Evolutionary conservation across 306 rosid species (phyloP), one percentile per base, ranked within the genome.

Genomic region (Fragaria nilgerrensis): DNA sequence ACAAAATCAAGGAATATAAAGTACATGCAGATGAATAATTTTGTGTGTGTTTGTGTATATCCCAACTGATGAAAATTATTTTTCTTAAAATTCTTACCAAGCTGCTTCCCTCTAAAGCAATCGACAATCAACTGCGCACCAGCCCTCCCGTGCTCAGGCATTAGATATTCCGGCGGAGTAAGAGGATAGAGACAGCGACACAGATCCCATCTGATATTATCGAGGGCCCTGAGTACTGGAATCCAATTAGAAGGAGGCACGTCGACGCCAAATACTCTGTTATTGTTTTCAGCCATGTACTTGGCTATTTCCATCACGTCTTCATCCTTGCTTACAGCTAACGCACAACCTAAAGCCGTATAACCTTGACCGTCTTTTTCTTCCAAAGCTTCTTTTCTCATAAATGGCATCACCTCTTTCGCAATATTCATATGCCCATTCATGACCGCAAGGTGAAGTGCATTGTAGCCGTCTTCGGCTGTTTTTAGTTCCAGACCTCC

Each of bases 381-480:
- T 56, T n/a, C 67, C 23, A 73, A 13, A 5, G 61, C 67, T 56
- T 56, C 1, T 37, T 1, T 11, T 13, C 23, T 53, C 52, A 73
- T 37, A 0, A 14, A 8, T 1, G 43, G 0, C 50, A 39, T 6
- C 53, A 55, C 16, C 39, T n/a, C 36, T 39, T 13, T 22, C 37
- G 10, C 75, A 4, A 71, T 8, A 29, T 27, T 0, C 3, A 29
- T 3, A 0, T 9, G 9, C 5, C 5, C 9, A 0, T 0, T 0
- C 5, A 0, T 0, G 10, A 17, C 13, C 10, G 75, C 75, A 0
- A 0, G 0, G 11, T 16, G 45, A 49, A 71, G 16, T 9, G 32
- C 50, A 6, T 39, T 71, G 15, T 0, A 0, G 0, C 29, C 44
- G 0, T 45, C 0, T 0, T 1, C 0, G 32, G 0, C 11, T 29